These are phyloP conservation scores for Decorospora gaudefroyi DNA, from an alignment of 2,329 filamentous ascomycete species.

Conservation along the genomic window DNA sequence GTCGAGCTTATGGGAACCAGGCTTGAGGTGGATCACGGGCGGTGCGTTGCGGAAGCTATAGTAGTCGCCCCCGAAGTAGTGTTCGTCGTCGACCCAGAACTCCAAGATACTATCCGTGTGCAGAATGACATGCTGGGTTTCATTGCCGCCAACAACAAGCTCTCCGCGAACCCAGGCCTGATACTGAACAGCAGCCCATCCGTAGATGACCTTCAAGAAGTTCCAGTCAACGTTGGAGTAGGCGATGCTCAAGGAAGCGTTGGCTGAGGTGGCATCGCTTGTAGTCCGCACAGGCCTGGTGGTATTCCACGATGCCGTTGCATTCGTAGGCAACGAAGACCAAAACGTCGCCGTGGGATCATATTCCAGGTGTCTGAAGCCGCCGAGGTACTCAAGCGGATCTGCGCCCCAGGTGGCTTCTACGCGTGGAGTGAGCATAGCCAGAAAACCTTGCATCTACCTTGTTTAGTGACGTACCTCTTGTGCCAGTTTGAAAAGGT, in stretches of 20 bases:
- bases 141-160: slow-evolving; percentile 47
- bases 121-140: slow-evolving; percentile 48
- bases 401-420: slow-evolving; percentile 64
- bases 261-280: slow-evolving; percentile 34
- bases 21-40: slow-evolving; percentile 54
- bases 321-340: slow-evolving; percentile 58
- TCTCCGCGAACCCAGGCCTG: slow-evolving; percentile 62
- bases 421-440: slow-evolving; percentile 34
- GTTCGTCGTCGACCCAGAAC: slow-evolving; percentile 57
- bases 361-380: slow-evolving; percentile 56
- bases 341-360: slow-evolving; percentile 51
- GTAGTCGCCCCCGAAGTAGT: slow-evolving; percentile 63
- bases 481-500: slow-evolving; percentile 62
- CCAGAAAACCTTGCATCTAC: not conserved
- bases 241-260: slow-evolving; percentile 50
- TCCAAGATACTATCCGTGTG: slow-evolving; percentile 58
- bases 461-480: slow-evolving; percentile 51
- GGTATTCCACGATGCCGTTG: slow-evolving; percentile 56
- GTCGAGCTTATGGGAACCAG: slow-evolving; percentile 58
- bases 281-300: slow-evolving; percentile 41
- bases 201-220: slow-evolving; percentile 59
- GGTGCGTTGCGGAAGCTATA: slow-evolving; percentile 59
- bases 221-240: slow-evolving; percentile 60
- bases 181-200: slow-evolving; percentile 63
- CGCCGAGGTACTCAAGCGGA: slow-evolving; percentile 59